A percentile compares a stretch with the other conserved stretches of the same genome.
These are phyloP conservation scores for Colletotrichum sojae DNA, from an alignment of 2,329 filamentous ascomycete genomes.

Conservation along the genomic window DNA sequence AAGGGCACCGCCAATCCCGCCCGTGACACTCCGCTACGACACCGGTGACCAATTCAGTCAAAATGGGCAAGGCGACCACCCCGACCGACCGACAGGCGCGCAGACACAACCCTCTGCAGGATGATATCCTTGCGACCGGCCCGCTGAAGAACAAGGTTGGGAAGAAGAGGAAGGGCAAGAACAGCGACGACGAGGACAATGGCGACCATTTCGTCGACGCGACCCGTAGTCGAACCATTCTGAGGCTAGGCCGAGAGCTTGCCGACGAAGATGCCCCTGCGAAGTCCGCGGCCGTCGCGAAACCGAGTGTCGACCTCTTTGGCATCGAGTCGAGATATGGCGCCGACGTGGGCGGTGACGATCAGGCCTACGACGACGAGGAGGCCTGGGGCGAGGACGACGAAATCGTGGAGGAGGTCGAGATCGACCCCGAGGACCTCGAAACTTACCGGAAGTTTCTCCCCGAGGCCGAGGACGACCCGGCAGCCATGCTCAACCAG, in stretches of 20 bases:
- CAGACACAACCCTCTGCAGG: conserved; percentile 91
- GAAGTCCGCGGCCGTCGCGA: conserved; percentile 57
- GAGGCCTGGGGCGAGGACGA: conserved; percentile 86
- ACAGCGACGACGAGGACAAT: conserved; percentile 71
- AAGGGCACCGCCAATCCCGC: conserved; percentile 27
- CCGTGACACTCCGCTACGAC: conserved; percentile 31
- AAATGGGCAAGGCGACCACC: conserved; percentile 85
- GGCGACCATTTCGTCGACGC: conserved; percentile 85
- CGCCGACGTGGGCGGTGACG: conserved; percentile 64
- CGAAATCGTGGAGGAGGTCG: conserved; percentile 78
- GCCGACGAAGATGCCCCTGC: conserved; percentile 80
- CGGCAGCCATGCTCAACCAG: conserved; percentile 70
- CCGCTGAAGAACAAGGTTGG: conserved; percentile 81
- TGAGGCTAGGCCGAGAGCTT: conserved; percentile 90
- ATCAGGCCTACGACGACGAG: conserved; percentile 67
- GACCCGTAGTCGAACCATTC: conserved; percentile 88
- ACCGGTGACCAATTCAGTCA: conserved; percentile 42
- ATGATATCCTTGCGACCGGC: conserved; percentile 83
- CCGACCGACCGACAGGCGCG: conserved; percentile 71
- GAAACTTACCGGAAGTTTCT: conserved; percentile 94
- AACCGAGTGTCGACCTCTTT: conserved; percentile 72
- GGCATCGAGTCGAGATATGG: conserved; percentile 84
- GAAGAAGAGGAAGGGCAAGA: conserved; percentile 79
- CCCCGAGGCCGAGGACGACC: conserved; percentile 78
- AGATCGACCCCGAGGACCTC: conserved; percentile 90